phyloP scores from a whole-genome alignment of 2,329 filamentous ascomycete species.

The Cordyceps cicadae region DNA sequence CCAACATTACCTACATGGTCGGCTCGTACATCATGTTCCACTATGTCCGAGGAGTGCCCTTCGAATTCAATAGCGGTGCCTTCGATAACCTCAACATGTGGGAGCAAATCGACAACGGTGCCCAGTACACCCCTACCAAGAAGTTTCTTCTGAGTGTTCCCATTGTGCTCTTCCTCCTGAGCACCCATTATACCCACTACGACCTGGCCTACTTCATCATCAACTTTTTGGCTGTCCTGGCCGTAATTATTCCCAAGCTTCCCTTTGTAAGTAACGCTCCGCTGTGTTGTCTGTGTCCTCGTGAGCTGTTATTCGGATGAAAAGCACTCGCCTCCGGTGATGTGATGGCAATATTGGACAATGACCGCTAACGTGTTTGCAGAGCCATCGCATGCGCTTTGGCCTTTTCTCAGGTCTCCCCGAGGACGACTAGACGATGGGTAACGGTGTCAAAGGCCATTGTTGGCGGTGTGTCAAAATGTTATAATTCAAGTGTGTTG shows the following conservation, averaged over 20 bases:
- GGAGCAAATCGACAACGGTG: constrained; percentile 99
- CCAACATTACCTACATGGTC: constrained; percentile 98
- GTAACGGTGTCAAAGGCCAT: neutral
- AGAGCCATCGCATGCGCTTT: constrained; percentile 74
- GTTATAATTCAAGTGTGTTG: constrained; percentile 6
- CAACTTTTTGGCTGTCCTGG: constrained; percentile 88
- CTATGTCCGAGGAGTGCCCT: constrained; percentile 93
- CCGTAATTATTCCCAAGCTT: constrained; percentile 90
- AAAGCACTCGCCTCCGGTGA: neutral
- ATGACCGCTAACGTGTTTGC: constrained; percentile 20
- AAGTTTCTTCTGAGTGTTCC: constrained; percentile 95
- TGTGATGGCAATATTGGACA: neutral
- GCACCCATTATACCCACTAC: constrained; percentile 98
- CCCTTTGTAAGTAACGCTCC: constrained; percentile 66
- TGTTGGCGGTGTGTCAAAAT: neutral
- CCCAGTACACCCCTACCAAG: constrained; percentile 97
- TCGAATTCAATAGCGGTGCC: constrained; percentile 96
- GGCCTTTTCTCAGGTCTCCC: constrained; percentile 63
- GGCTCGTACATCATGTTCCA: constrained; percentile 99
- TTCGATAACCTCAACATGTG: constrained; percentile 99
- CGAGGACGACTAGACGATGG: constrained; percentile 40
- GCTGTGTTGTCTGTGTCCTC: neutral
- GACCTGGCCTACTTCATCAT: constrained; percentile 94
- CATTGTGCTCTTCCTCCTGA: constrained; percentile 87
- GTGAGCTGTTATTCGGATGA: neutral